Evolutionary conservation across 306 rosid genomes (phyloP), one percentile per base, ranked within the genome.

Genomic region (Erythrophleum fordii): DNA sequence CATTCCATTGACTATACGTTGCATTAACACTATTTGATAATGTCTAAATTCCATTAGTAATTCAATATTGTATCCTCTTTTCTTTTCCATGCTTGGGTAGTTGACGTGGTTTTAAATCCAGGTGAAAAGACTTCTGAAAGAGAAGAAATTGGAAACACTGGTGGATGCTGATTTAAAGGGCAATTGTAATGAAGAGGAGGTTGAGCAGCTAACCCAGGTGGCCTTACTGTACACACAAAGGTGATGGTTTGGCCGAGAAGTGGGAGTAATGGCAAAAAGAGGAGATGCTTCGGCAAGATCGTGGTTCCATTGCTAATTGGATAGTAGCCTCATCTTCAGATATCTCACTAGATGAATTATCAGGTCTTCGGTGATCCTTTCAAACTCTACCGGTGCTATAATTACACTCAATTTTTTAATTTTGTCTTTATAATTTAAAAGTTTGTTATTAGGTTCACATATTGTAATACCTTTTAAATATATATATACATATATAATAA

Each of bases 231-330:
- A 98, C 93, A 95, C 94, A 12, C 93, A 91, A 95, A 89, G 99
- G 97, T 5, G 96, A 95, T 61, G 98, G 97, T 41, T 86, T 93
- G 81, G 91, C 96, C 0, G 95, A 91, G 75, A 91, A 94, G 86
- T 89, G 99, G 97, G 97, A 90, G 84, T 97, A 88, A 61, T 93
- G 98, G 98, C 92, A 96, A 80, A 93, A 92, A 82, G 97, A 88
- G 17, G 98, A 93, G 77, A 86, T 81, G 83, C 80, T 88, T 85
- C 88, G 88, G 41, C 92, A 89, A 79, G 98, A 91, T 46, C 75
- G 55, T 8, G 85, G 83, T 83, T 87, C 26, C 86, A 48, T 78
- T 77, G 67, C 90, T 10, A 65, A 73, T 79, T 93, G 98, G 97
- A 95, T 93, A 52, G 77, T 90, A 0, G 93, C 92, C 84, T 95